A percentile compares a stretch with the other conserved stretches of the same genome.
phyloP scores from a whole-genome alignment of 116 monocot genomes.

The Papilionanthe hybrid region DNA sequence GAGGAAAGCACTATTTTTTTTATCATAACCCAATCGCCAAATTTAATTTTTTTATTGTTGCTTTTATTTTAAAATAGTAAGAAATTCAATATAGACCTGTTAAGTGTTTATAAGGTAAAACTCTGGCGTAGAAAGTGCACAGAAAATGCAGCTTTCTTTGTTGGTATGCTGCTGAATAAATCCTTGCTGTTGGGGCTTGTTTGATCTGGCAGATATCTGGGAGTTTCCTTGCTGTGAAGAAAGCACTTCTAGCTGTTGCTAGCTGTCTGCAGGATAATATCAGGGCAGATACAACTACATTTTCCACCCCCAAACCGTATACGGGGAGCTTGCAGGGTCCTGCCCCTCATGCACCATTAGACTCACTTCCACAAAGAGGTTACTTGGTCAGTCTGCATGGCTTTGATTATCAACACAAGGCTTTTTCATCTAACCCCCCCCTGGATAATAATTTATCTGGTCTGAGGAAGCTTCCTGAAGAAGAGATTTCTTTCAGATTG shows the following conservation, averaged over 20 bases:
- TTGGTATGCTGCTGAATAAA: background rate
- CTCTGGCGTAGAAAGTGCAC: no score
- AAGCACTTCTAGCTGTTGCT: conserved; percentile 65
- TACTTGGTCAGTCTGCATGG: conserved; percentile 25
- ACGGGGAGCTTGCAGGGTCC: conserved; percentile 19
- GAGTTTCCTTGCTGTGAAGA: conserved; percentile 58
- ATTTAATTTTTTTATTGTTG: background rate
- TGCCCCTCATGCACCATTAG: conserved; percentile 10
- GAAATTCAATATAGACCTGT: no score
- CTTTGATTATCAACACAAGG: conserved; percentile 43
- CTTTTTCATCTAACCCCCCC: conserved; percentile 23
- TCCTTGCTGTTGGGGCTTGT: background rate
- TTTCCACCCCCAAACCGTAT: conserved; percentile 24
- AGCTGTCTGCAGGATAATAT: conserved; percentile 62
- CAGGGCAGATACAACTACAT: conserved; percentile 33
- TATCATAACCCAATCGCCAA: background rate
- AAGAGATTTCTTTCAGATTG: conserved; percentile 69
- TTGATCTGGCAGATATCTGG: conserved; percentile 57
- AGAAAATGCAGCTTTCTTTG: background rate
- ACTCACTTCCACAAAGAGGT: conserved; percentile 44
- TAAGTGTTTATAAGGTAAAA: background rate
- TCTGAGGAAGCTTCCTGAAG: conserved; percentile 38
- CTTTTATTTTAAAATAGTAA: background rate
- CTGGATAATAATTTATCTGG: conserved; percentile 21
- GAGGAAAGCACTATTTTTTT: background rate